phyloP scores from a whole-genome alignment of 2,329 filamentous ascomycete species.

The Penicillium expansum region DNA sequence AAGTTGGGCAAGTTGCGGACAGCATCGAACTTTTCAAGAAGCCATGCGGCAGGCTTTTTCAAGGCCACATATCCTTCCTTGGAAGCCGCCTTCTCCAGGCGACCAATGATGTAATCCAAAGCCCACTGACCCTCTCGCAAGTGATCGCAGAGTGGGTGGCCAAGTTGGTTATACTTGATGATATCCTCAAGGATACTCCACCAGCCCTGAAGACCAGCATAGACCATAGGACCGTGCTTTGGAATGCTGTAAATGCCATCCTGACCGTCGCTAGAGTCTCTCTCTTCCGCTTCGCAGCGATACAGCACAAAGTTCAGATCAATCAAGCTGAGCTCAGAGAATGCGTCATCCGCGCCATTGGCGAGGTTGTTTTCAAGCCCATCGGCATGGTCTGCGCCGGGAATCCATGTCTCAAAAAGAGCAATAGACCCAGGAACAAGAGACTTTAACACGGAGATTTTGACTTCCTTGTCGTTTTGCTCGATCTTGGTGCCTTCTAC shows the following conservation, averaged over 20 bases:
- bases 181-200: slow-evolving; percentile 87
- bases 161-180: slow-evolving; percentile 83
- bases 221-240: slow-evolving; percentile 78
- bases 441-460: slow-evolving; percentile 74
- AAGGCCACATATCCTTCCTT: slow-evolving; percentile 63
- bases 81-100: slow-evolving; percentile 70
- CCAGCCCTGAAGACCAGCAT: slow-evolving; percentile 97
- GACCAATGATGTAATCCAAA: slow-evolving; percentile 78
- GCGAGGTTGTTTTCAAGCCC: slow-evolving; percentile 85
- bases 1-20: slow-evolving; percentile 84
- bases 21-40: slow-evolving; percentile 79
- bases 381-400: slow-evolving; percentile 75
- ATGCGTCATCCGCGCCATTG: slow-evolving; percentile 73
- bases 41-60: slow-evolving; percentile 68
- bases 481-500: slow-evolving; percentile 72
- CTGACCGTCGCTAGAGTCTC: slow-evolving; percentile 70
- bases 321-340: slow-evolving; percentile 68
- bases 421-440: slow-evolving; percentile 95
- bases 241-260: slow-evolving; percentile 91
- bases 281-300: slow-evolving; percentile 84
- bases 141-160: slow-evolving; percentile 90
- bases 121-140: slow-evolving; percentile 89
- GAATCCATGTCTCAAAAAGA: slow-evolving; percentile 94
- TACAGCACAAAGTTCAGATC: slow-evolving; percentile 93
- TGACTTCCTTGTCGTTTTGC: slow-evolving; percentile 68